Conservation (phyloP, 106 monocot species). For the Acorus calamus region DNA sequence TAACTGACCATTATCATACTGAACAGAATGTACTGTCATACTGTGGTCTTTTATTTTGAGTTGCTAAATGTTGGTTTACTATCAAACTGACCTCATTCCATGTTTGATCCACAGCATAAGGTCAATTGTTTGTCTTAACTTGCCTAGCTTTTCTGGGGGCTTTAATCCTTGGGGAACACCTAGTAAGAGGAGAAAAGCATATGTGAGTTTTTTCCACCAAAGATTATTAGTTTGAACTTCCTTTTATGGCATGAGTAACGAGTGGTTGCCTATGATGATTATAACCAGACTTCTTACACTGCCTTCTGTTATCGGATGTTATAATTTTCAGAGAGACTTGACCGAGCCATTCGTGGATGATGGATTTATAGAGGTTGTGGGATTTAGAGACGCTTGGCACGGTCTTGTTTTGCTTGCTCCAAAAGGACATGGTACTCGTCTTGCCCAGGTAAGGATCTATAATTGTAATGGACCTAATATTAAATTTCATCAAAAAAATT, state of each 20-base stretch:
- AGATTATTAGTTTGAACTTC: too few relatives aligned
- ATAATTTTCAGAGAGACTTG: conserved; percentile 40
- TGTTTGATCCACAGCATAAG: conserved; percentile 46
- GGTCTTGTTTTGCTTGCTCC: conserved; percentile 80
- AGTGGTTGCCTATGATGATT: too few relatives aligned
- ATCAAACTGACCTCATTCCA: not conserved
- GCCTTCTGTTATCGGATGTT: not conserved
- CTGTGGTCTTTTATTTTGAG: too few relatives aligned
- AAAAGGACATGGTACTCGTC: conserved; percentile 83
- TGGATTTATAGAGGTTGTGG: conserved; percentile 79
- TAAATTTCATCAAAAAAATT: too few relatives aligned
- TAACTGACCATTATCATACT: too few relatives aligned
- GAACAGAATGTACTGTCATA: too few relatives aligned
- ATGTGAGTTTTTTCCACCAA: conserved; percentile 39
- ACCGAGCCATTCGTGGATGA: conserved; percentile 70
- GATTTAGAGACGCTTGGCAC: conserved; percentile 97
- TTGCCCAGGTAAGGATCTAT: conserved; percentile 54
- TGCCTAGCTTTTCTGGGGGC: conserved; percentile 95
- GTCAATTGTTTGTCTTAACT: conserved; percentile 85
- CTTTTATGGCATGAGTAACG: too few relatives aligned
- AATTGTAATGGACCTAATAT: too few relatives aligned
- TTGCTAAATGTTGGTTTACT: too few relatives aligned
- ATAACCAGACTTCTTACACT: not conserved
- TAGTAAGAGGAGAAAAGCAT: conserved; percentile 32
- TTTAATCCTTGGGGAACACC: conserved; percentile 98